phyloP scores from a whole-genome alignment of 2,329 filamentous ascomycete genomes.

The Alternaria metachromatica region DNA sequence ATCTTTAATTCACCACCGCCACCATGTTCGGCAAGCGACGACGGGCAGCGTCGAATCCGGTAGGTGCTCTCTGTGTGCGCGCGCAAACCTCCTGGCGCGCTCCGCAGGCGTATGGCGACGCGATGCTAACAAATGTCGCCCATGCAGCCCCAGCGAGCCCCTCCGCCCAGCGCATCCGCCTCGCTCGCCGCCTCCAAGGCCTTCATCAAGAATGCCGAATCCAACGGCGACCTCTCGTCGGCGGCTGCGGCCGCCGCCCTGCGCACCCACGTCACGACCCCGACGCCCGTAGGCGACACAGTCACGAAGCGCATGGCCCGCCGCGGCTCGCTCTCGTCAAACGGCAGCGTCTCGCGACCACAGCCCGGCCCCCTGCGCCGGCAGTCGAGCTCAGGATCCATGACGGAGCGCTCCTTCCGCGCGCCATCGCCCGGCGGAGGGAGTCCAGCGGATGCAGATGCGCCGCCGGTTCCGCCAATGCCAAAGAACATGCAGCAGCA shows the following conservation, averaged over 20 bases:
- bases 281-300: conserved; percentile 79
- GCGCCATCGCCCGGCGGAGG: conserved; percentile 64
- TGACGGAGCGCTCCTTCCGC: conserved; percentile 88
- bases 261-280: conserved; percentile 76
- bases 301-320: conserved; percentile 86
- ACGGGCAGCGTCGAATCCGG: conserved; percentile 44
- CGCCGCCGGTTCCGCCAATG: conserved; percentile 78
- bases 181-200: conserved; percentile 82
- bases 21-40: conserved; percentile 44
- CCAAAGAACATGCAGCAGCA: conserved; percentile 57
- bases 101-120: neutral
- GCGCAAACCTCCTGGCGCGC: conserved; percentile 3
- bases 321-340: conserved; percentile 75
- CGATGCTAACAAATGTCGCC: conserved; percentile 26
- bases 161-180: conserved; percentile 71
- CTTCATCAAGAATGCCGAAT: conserved; percentile 71
- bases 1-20: conserved; percentile 25
- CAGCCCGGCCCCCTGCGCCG: conserved; percentile 46
- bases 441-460: conserved; percentile 49
- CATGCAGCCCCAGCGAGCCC: conserved; percentile 41
- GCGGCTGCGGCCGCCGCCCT: conserved; percentile 88
- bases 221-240: conserved; percentile 74
- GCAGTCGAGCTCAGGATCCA: conserved; percentile 75
- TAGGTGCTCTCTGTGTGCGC: conserved; percentile 25
- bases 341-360: conserved; percentile 56